A percentile compares a stretch with the other conserved stretches of the same genome.
These are phyloP conservation scores for Parmelia sp. DNA, from an alignment of 495 filamentous ascomycete species.

Conservation along the genomic window DNA sequence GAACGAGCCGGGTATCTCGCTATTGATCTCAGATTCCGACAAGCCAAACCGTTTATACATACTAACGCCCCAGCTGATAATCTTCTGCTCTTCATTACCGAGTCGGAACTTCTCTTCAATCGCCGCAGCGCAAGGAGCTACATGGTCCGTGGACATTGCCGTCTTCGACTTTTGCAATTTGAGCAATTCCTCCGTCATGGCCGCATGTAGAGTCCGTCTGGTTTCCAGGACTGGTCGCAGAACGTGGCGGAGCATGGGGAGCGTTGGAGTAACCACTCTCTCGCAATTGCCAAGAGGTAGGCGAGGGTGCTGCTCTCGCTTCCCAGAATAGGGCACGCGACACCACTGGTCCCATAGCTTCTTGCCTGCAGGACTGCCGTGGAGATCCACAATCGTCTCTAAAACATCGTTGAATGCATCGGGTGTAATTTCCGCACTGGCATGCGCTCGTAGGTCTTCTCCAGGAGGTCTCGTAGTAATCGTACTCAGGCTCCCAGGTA, in stretches of 20 bases:
- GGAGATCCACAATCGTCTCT: constrained; percentile 40
- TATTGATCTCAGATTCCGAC: constrained; percentile 3
- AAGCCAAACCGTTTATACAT: constrained; percentile 18
- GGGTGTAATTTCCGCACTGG: constrained; percentile 22
- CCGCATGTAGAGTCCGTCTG: neutral
- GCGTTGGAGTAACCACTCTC: constrained; percentile 29
- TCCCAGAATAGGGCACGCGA: constrained; percentile 18
- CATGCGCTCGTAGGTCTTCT: constrained; percentile 18
- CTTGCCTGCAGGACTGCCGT: constrained; percentile 39
- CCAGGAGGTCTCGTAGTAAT: constrained; percentile 22
- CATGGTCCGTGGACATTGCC: neutral
- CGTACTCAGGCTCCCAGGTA: constrained; percentile 14
- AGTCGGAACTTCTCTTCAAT: neutral
- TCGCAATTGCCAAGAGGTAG: neutral
- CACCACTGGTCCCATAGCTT: constrained; percentile 43
- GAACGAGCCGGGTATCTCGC: constrained; percentile 7
- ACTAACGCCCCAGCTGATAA: constrained; percentile 11
- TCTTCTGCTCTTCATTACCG: neutral
- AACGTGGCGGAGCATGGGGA: constrained; percentile 42
- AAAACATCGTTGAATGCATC: constrained; percentile 45
- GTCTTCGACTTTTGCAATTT: neutral
- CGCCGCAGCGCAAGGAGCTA: neutral
- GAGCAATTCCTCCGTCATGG: neutral
- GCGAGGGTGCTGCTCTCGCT: neutral
- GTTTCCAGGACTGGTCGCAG: constrained; percentile 18